phyloP scores from a whole-genome alignment of 129 eudicot genomes.

The Sambucus nigra region DNA sequence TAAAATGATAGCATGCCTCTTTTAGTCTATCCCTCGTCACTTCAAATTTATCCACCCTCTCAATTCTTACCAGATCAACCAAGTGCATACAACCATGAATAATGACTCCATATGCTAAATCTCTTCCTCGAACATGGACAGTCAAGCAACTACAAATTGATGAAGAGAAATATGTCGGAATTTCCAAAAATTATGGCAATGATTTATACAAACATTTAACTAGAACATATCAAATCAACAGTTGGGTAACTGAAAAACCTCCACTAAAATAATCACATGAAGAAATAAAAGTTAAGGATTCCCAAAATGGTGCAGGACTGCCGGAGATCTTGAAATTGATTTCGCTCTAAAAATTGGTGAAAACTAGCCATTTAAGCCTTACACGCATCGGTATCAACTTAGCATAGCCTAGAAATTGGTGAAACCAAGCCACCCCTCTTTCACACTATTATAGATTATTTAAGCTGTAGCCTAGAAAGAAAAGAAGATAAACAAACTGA shows the following conservation, averaged over 20 bases:
- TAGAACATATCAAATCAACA: constrained; percentile 84
- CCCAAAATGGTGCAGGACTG: too few relatives aligned
- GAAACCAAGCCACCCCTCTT: too few relatives aligned
- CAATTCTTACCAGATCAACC: constrained; percentile 97
- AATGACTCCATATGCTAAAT: constrained; percentile 64
- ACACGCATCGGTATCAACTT: too few relatives aligned
- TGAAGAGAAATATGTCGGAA: constrained; percentile 7
- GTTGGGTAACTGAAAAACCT: constrained; percentile 85
- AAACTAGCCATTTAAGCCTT: too few relatives aligned
- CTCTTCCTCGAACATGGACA: constrained; percentile 97
- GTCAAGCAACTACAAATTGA: constrained; percentile 72
- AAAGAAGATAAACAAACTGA: too few relatives aligned
- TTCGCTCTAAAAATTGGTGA: too few relatives aligned
- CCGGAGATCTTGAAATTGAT: too few relatives aligned
- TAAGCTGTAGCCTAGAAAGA: too few relatives aligned
- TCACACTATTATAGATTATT: too few relatives aligned
- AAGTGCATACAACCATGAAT: constrained; percentile 98
- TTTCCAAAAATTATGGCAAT: constrained; percentile 5
- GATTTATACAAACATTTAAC: constrained; percentile 71
- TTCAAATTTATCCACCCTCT: constrained; percentile 96
- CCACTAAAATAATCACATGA: constrained; percentile 40
- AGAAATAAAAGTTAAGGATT: neutral
- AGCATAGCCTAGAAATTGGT: too few relatives aligned
- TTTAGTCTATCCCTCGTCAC: constrained; percentile 90
- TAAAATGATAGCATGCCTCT: too few relatives aligned